Evolutionary conservation across 495 filamentous ascomycete genomes (phyloP), one percentile per base, ranked within the genome.

Genomic region (Penicillium pulvis): DNA sequence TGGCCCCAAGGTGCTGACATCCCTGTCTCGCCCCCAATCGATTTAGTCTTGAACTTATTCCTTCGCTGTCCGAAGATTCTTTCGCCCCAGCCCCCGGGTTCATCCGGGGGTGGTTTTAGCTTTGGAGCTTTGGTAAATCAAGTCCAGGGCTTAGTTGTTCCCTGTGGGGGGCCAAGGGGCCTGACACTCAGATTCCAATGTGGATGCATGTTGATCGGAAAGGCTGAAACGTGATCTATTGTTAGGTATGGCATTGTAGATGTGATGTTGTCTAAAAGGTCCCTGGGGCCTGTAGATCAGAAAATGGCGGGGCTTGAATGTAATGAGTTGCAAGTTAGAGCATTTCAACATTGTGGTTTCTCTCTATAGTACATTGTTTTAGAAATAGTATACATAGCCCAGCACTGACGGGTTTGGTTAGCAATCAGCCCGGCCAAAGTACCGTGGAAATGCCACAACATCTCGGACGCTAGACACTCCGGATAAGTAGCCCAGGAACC

Each of bases 381-480:
- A 10, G 30, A 39, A 26, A 3, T 51, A 30, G 48, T 42, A 44
- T 26, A 46, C 62, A 64, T 65, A 23, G 33, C 65, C 68, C 55
- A 66, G 14, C 55, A 58, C 36, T 16, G 20, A 43, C 42, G 35
- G 30, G 26, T 41, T 20, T 42, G 3, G 41, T 59, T 64, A 98
- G 70, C 92, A 96, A 72, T 97, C 93, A 67, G 93, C 96, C 56
- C 90, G 85, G n/a, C 90, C 90, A 68, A 86, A 85, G 84, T 91
- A 95, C 63, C 94, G 83, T 45, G 94, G 94, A 70, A 97, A 98
- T 19, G 90, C 81, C 39, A 95, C 88, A 20, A 90, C 81, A 70
- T 98, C 94, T 64, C 92, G 83, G 60, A 98, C 85, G 62, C 92
- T 96, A 51, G 83, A 81, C 17, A 93, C 85, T 4, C 92, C 93